Conservation (phyloP, 768 basidiomycete genomes). For the Rhizopogon sp. region DNA sequence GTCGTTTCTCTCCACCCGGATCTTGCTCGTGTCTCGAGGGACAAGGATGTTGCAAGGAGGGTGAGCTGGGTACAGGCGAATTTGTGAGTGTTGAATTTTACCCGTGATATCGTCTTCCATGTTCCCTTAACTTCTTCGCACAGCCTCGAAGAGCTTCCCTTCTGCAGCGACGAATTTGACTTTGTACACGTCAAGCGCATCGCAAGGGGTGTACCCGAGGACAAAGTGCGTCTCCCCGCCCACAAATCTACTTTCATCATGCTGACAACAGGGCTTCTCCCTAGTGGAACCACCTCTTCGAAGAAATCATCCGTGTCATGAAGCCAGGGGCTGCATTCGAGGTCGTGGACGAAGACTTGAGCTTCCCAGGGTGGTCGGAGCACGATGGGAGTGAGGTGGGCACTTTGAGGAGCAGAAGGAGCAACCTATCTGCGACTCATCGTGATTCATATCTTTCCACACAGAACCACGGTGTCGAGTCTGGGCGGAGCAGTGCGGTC, state of each 20-base stretch:
- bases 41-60: constrained; percentile 47
- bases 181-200: constrained; percentile 75
- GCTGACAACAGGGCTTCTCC: neutral
- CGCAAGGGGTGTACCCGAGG: constrained; percentile 70
- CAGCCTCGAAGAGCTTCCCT: constrained; percentile 67
- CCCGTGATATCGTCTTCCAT: neutral
- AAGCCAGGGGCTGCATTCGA: constrained; percentile 72
- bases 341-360: constrained; percentile 73
- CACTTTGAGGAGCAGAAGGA: neutral
- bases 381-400: neutral
- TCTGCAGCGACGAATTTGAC: constrained; percentile 70
- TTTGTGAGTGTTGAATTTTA: constrained; percentile 43
- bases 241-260: neutral
- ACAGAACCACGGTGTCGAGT: too few species aligned
- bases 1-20: constrained; percentile 70
- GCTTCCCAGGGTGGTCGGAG: constrained; percentile 52
- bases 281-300: constrained; percentile 65
- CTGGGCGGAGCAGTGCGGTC: neutral
- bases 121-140: neutral
- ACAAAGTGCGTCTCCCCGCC: constrained; percentile 43
- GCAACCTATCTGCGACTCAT: neutral
- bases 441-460: neutral
- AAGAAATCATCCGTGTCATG: constrained; percentile 68
- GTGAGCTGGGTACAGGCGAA: constrained; percentile 72
- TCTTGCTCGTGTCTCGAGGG: constrained; percentile 48